phyloP scores from a whole-genome alignment of 768 basidiomycete genomes.

The Candolleomyces efflorescens region DNA sequence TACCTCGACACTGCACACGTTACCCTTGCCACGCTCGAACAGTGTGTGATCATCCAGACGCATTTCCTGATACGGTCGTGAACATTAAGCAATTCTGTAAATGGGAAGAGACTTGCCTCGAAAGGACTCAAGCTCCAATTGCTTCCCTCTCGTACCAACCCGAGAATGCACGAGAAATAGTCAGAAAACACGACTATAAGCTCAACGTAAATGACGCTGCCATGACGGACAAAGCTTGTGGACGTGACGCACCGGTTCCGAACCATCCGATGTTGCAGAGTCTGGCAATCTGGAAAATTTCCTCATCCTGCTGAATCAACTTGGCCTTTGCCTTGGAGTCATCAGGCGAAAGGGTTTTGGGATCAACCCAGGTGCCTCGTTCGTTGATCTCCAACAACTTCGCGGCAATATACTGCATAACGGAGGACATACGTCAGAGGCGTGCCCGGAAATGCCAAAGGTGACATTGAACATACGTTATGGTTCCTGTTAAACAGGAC shows the following conservation, averaged over 20 bases:
- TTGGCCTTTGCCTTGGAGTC: slow-evolving; percentile 29
- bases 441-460: background rate
- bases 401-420: slow-evolving; percentile 65
- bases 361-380: slow-evolving; percentile 57
- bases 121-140: slow-evolving; percentile 79
- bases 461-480: slow-evolving; percentile 49
- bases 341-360: slow-evolving; percentile 38
- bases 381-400: slow-evolving; percentile 82
- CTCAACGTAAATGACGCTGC: no score
- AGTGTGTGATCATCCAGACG: slow-evolving; percentile 55
- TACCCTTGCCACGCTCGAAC: slow-evolving; percentile 78
- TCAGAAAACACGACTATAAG: slow-evolving; percentile 71
- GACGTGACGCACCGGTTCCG: slow-evolving; percentile 37
- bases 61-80: slow-evolving; percentile 47
- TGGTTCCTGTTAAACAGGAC: slow-evolving; percentile 88
- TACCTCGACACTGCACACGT: slow-evolving; percentile 76
- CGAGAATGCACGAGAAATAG: slow-evolving; percentile 77
- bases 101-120: slow-evolving; percentile 34
- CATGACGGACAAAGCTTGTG: background rate
- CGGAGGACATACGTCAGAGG: no score
- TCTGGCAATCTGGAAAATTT: slow-evolving; percentile 81
- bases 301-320: slow-evolving; percentile 56
- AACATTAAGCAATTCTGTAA: background rate
- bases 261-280: slow-evolving; percentile 83
- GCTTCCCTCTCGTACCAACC: slow-evolving; percentile 70